Evolutionary conservation across 176 grass and related monocot species (phyloP), one percentile per base, ranked within the genome.

Genomic region (Leersia perrieri): DNA sequence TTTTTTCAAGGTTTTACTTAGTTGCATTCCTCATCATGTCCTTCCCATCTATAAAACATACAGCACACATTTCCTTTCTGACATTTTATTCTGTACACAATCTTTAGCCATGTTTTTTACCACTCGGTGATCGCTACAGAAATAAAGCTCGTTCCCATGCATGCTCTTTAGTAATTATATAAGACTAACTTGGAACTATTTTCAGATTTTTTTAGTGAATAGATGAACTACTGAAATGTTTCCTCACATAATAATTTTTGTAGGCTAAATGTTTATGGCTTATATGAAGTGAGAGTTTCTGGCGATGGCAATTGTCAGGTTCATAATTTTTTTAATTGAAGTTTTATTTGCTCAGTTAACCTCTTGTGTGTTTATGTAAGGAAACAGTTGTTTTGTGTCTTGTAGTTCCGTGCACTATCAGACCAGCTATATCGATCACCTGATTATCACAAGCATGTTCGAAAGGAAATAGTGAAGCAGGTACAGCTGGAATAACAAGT

Each of bases 261-360:
- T 83, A 99, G 96, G 84, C 49, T 99, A 71, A 91, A 99, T 88
- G 84, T 78, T 51, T 93, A 99, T 80, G 93, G 96, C 25, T 85
- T 99, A 74, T 92, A 73, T 26, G 96, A 99, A 86, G 86, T 95
- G 72, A 88, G 90, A 79, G 96, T 99, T 33, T 86, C 96, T 65
- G 96, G 96, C 22, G 96, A 95, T 84, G 96, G 96, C 51, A 99
- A 99, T 88, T 99, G 96, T 86, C 96, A 99, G 96, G 96, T 98
- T 33, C 20, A 45, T 57, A 31, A 33, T 25, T 74, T 82, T 76
- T 28, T 77, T 73, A 36, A 31, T 66, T 49, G 28, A 15, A 25
- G 69, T 61, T 72, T 36, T 63, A 62, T 25, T 41, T 84, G 58
- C 75, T 80, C 39, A 25, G 20, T 70, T 44, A 81, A 63, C 7